phyloP scores from a whole-genome alignment of 164 flowering plant genomes.

The Nymphaea thermarum region DNA sequence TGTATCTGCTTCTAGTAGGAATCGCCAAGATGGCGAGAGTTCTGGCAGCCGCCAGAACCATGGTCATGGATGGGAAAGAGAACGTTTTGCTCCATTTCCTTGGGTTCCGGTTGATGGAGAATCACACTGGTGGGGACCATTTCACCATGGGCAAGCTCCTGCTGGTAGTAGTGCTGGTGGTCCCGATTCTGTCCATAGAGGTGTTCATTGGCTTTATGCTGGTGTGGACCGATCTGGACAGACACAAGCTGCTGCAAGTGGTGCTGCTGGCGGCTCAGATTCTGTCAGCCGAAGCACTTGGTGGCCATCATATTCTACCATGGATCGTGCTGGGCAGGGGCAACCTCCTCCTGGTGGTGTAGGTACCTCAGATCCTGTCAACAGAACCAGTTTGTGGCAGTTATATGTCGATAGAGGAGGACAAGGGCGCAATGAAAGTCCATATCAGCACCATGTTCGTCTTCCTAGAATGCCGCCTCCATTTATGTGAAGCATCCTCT shows the following conservation, averaged over 20 bases:
- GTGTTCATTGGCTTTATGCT: constrained; percentile 37
- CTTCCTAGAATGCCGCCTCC: not conserved
- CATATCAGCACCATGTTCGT: not conserved
- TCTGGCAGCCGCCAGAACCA: constrained; percentile 19
- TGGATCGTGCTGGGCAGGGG: not conserved
- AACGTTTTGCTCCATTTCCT: constrained; percentile 48
- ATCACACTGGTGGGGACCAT: constrained; percentile 37
- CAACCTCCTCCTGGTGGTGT: not conserved
- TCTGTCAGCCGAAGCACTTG: not conserved
- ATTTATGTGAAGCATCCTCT: not conserved
- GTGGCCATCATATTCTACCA: not conserved
- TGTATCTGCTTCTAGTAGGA: constrained; percentile 45
- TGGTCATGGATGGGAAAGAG: constrained; percentile 73
- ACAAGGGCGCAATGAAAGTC: not conserved
- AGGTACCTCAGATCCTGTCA: not conserved
- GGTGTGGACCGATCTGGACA: no score
- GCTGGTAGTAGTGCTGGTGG: constrained; percentile 15
- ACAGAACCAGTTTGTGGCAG: not conserved
- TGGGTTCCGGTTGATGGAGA: constrained; percentile 56
- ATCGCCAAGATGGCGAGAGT: constrained; percentile 45
- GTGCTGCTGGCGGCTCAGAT: not conserved
- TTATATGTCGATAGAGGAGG: not conserved
- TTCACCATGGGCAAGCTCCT: constrained; percentile 26
- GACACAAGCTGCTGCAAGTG: no score
- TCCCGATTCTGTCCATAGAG: constrained; percentile 33